phyloP scores from a whole-genome alignment of 2,329 filamentous ascomycete species.

The Thielaviopsis punctulata region DNA sequence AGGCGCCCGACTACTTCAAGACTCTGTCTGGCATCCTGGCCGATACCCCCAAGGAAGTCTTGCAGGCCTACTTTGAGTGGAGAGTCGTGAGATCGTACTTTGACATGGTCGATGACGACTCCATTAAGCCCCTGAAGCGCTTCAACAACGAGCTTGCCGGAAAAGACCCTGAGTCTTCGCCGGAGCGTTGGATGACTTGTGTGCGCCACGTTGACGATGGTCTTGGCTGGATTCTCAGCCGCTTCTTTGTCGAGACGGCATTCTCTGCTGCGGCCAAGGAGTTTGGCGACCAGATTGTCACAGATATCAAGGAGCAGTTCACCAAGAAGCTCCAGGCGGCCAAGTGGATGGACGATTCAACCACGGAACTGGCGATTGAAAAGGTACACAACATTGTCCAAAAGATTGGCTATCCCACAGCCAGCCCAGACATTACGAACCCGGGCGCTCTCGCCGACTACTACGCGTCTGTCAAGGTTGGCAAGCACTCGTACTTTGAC shows the following conservation, averaged over 20 bases:
- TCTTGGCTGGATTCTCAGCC: slow-evolving; percentile 50
- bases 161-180: slow-evolving; percentile 41
- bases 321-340: slow-evolving; percentile 38
- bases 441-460: slow-evolving; percentile 36
- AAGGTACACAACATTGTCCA: slow-evolving; percentile 51
- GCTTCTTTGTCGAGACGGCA: slow-evolving; percentile 52
- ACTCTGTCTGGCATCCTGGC: slow-evolving; percentile 38
- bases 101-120: slow-evolving; percentile 37
- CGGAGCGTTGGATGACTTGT: slow-evolving; percentile 52
- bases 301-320: slow-evolving; percentile 51
- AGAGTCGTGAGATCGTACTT: slow-evolving; percentile 39
- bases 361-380: slow-evolving; percentile 39
- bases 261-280: slow-evolving; percentile 50
- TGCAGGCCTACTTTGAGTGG: slow-evolving; percentile 49
- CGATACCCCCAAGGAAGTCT: slow-evolving; percentile 32
- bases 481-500: slow-evolving; percentile 33
- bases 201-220: slow-evolving; percentile 38
- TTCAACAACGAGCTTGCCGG: slow-evolving; percentile 45
- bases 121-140: slow-evolving; percentile 38
- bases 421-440: slow-evolving; percentile 43
- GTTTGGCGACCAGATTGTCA: slow-evolving; percentile 52
- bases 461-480: slow-evolving; percentile 36
- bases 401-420: slow-evolving; percentile 51
- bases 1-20: slow-evolving; percentile 41
- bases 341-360: slow-evolving; percentile 47